Base-by-base conservation (phyloP, 2,329 filamentous ascomycete species). In the Aureobasidium subglaciale region DNA sequence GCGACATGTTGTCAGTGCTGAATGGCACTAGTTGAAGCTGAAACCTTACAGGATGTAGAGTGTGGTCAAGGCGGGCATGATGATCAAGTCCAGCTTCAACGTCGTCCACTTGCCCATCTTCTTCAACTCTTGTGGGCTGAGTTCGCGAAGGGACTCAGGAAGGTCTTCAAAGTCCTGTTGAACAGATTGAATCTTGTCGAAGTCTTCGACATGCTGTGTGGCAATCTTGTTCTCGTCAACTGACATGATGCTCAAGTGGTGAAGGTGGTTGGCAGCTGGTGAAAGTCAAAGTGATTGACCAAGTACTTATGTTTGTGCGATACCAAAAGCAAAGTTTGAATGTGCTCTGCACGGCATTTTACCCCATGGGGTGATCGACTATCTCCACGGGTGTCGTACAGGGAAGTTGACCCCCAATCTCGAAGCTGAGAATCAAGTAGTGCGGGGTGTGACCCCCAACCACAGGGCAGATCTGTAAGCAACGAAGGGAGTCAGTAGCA, bases 371-470 rank as follows among this genome's bases (percentile, higher is more conserved):
- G 46, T 24, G 16, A 6, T 7, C 13, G 37, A 22, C 37, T 13
- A 18, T 40, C 16, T 5, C 13, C 37, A 40, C 16, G 22, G 37
- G 4, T 20, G 45, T 37, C 27, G 45, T 27, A 15, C 27, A 7
- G 24, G n/a, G 6, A 37, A 13, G 22, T 22, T 40, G 46, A 50
- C 46, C 46, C 46, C 46, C 46, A 50, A 50, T 8, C 38, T 9
- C 24, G 9, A 20, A 24, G 16, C 15, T 9, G 5, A 38, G 34
- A 24, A 50, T 16, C 18, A 22, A 9, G 24, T n/a, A 15, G 46
- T 50, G 46, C 46, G 46, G 46, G 46, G 46, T 30, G 25, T 40
- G 22, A 50, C 46, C 46, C 46, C 46, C 46, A 50, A 20, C 7
- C 7, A 8, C 20, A 41, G 8, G 10, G 37, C 18, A 41, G 37